phyloP scores from a whole-genome alignment of 371 early-diverging fungal genomes.

The Blakeslea trispora region DNA sequence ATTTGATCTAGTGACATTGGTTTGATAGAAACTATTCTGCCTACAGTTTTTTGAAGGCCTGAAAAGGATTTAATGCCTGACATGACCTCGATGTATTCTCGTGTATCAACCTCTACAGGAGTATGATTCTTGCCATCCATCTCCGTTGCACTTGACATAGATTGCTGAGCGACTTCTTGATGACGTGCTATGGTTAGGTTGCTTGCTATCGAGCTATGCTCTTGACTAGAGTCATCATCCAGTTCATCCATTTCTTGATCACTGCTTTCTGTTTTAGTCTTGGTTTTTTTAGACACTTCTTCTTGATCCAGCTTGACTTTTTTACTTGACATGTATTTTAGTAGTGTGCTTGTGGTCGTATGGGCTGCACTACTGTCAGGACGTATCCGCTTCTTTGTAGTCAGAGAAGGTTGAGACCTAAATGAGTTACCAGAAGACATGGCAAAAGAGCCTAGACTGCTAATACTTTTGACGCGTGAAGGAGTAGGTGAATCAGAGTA shows the following conservation, averaged over 20 bases:
- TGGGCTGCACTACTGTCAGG: not conserved
- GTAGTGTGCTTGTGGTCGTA: not conserved
- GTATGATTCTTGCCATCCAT: not conserved
- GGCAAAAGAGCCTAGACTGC: slow-evolving; percentile 1
- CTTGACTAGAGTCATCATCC: not conserved
- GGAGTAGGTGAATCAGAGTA: not conserved
- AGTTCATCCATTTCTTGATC: no score
- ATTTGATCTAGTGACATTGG: not conserved
- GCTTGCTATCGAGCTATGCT: not conserved
- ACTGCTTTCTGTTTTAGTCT: no score
- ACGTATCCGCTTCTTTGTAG: no score
- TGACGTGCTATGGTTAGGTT: no score
- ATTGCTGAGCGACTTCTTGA: no score
- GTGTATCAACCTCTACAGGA: not conserved
- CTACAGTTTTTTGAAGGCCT: slow-evolving; percentile 11
- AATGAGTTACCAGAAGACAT: not conserved
- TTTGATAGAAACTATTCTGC: slow-evolving; percentile 1
- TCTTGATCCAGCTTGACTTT: not conserved
- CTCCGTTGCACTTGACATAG: not conserved
- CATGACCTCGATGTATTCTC: slow-evolving; percentile 5
- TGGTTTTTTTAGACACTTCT: not conserved
- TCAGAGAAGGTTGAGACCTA: not conserved
- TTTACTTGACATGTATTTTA: slow-evolving; percentile 10
- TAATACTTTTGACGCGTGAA: not conserved
- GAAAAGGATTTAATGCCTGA: slow-evolving; percentile 1